A percentile compares a stretch with the other conserved stretches of the same genome.
These are phyloP conservation scores for Heterobasidion parviporum DNA, from an alignment of 1,284 basidiomycete species.

Conservation along the genomic window DNA sequence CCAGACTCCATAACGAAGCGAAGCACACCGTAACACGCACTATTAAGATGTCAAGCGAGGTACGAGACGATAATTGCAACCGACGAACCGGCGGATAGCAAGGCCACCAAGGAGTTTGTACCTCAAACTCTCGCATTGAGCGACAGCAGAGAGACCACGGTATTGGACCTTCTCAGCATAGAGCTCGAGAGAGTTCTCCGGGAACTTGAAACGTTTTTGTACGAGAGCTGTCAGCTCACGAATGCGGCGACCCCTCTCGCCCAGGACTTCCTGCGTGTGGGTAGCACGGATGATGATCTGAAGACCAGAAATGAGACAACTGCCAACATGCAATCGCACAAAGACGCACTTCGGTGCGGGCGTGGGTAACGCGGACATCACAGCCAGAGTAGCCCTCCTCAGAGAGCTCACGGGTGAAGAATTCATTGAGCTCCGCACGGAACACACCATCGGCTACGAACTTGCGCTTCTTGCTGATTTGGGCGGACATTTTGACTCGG, in stretches of 20 bases:
- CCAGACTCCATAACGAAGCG: slow-evolving; percentile 99
- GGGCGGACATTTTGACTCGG: slow-evolving; percentile 56
- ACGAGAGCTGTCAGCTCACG: slow-evolving; percentile 98
- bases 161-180: slow-evolving; percentile 99
- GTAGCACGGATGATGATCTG: slow-evolving; percentile 99
- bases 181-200: slow-evolving; percentile 97
- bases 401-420: slow-evolving; percentile 97
- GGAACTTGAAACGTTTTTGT: slow-evolving; percentile 99
- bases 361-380: slow-evolving; percentile 99
- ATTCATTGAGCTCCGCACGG: slow-evolving; percentile 97
- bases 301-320: background rate
- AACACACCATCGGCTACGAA: slow-evolving; percentile 99
- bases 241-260: slow-evolving; percentile 99
- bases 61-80: background rate
- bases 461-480: slow-evolving; percentile 96
- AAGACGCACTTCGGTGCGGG: slow-evolving; percentile 81
- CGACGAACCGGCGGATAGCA: slow-evolving; percentile 86
- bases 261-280: slow-evolving; percentile 99
- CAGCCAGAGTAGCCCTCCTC: slow-evolving; percentile 99
- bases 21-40: slow-evolving; percentile 99
- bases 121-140: slow-evolving; percentile 97
- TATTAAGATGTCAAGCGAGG: slow-evolving; percentile 21
- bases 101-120: slow-evolving; percentile 99
- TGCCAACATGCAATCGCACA: background rate
- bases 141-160: slow-evolving; percentile 97